Percentiles rank a stretch among this genome's conserved stretches.
These are phyloP conservation scores for Pinus taeda DNA, from an alignment of 75 land plant genomes.

Conservation along the genomic window DNA sequence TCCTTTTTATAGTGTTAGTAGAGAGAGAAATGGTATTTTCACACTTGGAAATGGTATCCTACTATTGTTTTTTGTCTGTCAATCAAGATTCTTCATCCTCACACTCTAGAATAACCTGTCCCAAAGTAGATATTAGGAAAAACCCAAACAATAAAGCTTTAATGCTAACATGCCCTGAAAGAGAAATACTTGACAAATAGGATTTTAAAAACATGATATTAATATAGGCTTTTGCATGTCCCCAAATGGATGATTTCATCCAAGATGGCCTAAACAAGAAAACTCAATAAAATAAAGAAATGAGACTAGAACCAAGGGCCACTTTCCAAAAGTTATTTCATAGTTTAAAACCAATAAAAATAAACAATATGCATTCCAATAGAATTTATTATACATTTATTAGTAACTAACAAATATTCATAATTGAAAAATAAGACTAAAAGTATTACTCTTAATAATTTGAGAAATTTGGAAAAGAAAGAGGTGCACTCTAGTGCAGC, in stretches of 20 bases:
- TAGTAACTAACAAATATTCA: no score
- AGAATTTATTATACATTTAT: no score
- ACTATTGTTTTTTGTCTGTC: slow-evolving; percentile 32
- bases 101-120: slow-evolving; percentile 42
- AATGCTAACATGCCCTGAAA: background rate
- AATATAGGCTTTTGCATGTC: background rate
- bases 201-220: background rate
- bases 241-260: background rate
- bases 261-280: background rate
- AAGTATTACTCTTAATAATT: no score
- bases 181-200: background rate
- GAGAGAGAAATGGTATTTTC: slow-evolving; percentile 27
- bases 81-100: slow-evolving; percentile 44
- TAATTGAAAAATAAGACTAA: no score
- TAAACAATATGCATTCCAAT: no score
- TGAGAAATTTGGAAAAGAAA: no score
- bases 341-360: no score
- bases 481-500: no score
- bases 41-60: slow-evolving; percentile 23
- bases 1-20: slow-evolving; percentile 32
- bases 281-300: no score
- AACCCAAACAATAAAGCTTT: background rate
- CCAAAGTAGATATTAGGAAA: no score
- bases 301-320: no score
- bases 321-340: no score